phyloP scores from a whole-genome alignment of 179 eudicot species.

The Amaranthus tricolor region DNA sequence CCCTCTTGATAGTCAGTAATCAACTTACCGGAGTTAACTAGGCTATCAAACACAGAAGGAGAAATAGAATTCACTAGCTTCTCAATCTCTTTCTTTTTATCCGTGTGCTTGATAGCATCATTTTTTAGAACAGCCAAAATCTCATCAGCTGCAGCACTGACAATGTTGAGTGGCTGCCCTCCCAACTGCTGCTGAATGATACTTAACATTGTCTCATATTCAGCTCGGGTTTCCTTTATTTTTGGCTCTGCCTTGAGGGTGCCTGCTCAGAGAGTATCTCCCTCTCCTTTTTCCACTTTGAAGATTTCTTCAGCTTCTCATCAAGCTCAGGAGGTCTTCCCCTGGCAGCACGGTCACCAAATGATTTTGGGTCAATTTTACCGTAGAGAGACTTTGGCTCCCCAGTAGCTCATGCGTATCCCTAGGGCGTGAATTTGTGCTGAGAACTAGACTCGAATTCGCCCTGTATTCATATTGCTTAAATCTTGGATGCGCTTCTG shows the following conservation, averaged over 20 bases:
- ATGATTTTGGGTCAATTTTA: slow-evolving; percentile 66
- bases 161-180: slow-evolving; percentile 78
- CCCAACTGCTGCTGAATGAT: slow-evolving; percentile 84
- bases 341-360: slow-evolving; percentile 73
- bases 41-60: too few species aligned
- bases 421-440: slow-evolving; percentile 79
- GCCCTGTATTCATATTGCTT: too few species aligned
- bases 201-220: slow-evolving; percentile 86
- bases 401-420: slow-evolving; percentile 88
- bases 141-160: slow-evolving; percentile 95
- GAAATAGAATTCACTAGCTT: slow-evolving; percentile 70
- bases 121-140: slow-evolving; percentile 78
- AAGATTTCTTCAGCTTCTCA: slow-evolving; percentile 59
- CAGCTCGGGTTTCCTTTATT: slow-evolving; percentile 90
- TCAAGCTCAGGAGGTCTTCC: slow-evolving; percentile 73
- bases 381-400: slow-evolving; percentile 78
- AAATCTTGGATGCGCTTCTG: too few species aligned
- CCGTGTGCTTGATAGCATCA: slow-evolving; percentile 56
- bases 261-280: slow-evolving; percentile 43
- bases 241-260: slow-evolving; percentile 63
- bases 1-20: too few species aligned
- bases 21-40: too few species aligned
- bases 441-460: slow-evolving; percentile 75
- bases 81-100: slow-evolving; percentile 90
- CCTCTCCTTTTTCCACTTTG: slow-evolving; percentile 71